Percentiles rank a stretch among this genome's conserved stretches.
phyloP scores from a whole-genome alignment of 306 rosid species.

The Vigna reflexopilosa region DNA sequence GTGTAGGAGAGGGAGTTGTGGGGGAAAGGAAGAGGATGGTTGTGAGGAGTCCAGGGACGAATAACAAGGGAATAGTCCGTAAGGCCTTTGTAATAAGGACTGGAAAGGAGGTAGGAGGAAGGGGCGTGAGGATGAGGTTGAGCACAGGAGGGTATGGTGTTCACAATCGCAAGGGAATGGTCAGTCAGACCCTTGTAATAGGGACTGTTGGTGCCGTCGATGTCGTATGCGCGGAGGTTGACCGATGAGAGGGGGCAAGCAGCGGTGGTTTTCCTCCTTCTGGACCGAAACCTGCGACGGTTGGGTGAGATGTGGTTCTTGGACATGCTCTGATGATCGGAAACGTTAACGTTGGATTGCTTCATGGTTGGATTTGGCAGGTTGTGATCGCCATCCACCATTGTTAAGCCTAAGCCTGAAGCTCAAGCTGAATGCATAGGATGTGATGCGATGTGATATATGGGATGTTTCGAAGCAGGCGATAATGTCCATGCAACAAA shows the following conservation, averaged over 20 bases:
- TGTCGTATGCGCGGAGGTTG: not conserved
- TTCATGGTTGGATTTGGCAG: not conserved
- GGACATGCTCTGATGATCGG: conserved; percentile 20
- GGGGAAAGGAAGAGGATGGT: not conserved
- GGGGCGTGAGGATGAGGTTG: not conserved
- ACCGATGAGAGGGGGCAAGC: not conserved
- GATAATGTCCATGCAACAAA: not conserved
- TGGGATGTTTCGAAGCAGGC: not conserved
- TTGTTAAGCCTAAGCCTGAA: no score
- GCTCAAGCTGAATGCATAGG: no score
- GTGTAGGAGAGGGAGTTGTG: not conserved
- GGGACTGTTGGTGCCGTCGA: conserved; percentile 3
- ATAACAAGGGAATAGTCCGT: conserved; percentile 42
- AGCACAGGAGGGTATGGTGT: not conserved
- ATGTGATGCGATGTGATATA: not conserved
- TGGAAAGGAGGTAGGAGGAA: not conserved
- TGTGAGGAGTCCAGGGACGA: conserved; percentile 10
- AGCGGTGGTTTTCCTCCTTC: not conserved
- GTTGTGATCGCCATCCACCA: conserved; percentile 6
- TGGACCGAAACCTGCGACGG: not conserved
- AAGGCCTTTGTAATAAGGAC: conserved; percentile 55
- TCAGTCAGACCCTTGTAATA: conserved; percentile 50
- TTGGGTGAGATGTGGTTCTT: conserved; percentile 23
- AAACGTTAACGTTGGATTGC: not conserved
- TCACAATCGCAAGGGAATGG: conserved; percentile 43